Evolutionary conservation across 352 stramenopile genomes (phyloP), one percentile per base, ranked within the genome.

Genomic region (Pythium brassicae): DNA sequence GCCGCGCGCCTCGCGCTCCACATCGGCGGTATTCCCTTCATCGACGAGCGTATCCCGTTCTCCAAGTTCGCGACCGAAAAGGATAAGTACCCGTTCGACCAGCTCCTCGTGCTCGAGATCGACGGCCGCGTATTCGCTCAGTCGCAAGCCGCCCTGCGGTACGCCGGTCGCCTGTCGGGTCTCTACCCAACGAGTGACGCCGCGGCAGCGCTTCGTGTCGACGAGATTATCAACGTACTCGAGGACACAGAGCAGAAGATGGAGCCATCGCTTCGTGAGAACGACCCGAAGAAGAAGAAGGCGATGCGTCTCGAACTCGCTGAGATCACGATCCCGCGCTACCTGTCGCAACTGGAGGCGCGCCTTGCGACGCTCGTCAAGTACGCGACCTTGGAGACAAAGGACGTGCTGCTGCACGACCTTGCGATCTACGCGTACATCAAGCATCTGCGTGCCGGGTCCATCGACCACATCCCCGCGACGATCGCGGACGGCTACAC

Each of bases 141-240:
- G 53, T 72, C 62, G 22, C 61, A 73, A 12, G 68, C 73, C 5
- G 82, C 91, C 29, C 61, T 93, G 50, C 72, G 82, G 3, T 92
- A 74, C 46, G 77, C 69, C 7, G 86, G 86, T 6, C 69, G 76
- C 1, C 59, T 87, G 40, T 60, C 59, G 12, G 63, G 66, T 19
- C 68, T 78, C 25, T 87, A 89, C 54, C 76, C 80, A 12, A 52
- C 50, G 12, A 65, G 65, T 40, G 62, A 74, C 43, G 54, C 65
- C 2, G 11, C 75, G 0, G 55, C 65, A 7, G 63, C 80, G 22
- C 61, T 86, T 20, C 55, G 61, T 27, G 55, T 88, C n/a, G 76
- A 88, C 60, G 79, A 88, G 55, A 67, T 89, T 37, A 20, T 88
- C 37, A 57, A 74, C 26, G 57, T 46, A 11, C 35, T 76, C 14